Evolutionary conservation across 129 eudicot genomes (phyloP), one percentile per base, ranked within the genome.

Genomic region (Solidago caesia): DNA sequence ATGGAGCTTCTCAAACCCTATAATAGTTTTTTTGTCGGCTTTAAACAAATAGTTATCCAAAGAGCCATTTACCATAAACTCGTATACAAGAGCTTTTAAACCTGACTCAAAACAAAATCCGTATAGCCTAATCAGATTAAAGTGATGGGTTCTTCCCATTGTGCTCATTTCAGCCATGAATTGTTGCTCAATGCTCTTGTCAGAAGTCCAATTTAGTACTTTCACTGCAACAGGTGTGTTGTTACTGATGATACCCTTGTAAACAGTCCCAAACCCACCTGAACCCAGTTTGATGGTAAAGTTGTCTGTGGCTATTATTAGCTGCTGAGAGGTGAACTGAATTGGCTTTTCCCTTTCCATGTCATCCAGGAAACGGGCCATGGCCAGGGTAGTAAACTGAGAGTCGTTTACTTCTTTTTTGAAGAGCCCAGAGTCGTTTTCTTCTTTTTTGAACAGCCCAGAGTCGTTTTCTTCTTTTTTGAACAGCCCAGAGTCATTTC

Each of bases 31-130:
- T 16, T 4, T 69, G 2, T 60, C 7, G 8, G 21, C 59, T 29
- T 74, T 75, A 41, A 15, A 64, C 43, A 74, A 33, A 51, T 74
- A 25, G 12, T 41, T 5, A 6, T 74, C 72, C 21, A 68, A 69
- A 41, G 67, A 80, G 39, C 67, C 65, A 5, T 73, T 80, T 9
- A 66, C 69, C 83, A 80, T 80, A 55, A 65, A 73, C 75, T 80
- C 76, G 14, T 80, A 74, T 5, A 52, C 75, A 53, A 53, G 75
- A 70, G 75, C 64, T 70, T 51, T 33, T 56, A 71, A 71, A 15
- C 21, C 8, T 43, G 66, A 71, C n/a, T 69, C 64, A 21, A 79
- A 63, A 7, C 84, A 81, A 41, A 57, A 72, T 26, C 76, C 45
- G 11, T 52, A 72, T 12, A 53, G 73, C 44, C 53, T 49, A 26